Conservation (phyloP, 805 yeast genomes). For the Yarrowia sp. region DNA sequence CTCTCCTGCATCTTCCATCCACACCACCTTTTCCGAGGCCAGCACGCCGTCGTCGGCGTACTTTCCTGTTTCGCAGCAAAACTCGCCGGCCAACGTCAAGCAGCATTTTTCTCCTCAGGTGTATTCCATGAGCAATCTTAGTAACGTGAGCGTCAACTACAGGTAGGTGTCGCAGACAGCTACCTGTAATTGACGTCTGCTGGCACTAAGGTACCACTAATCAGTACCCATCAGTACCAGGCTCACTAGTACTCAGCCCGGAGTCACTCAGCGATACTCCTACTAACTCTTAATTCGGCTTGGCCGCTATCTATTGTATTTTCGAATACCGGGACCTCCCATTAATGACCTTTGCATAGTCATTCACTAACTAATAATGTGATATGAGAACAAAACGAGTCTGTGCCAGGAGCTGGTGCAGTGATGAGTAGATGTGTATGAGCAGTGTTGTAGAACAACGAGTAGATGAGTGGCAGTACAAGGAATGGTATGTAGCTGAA, state of each 20-base stretch:
- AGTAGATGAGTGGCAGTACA: too few relatives aligned
- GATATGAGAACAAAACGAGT: too few relatives aligned
- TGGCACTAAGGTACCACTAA: too few relatives aligned
- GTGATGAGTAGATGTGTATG: too few relatives aligned
- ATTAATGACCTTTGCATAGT: slow-evolving; percentile 3
- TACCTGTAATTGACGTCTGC: too few relatives aligned
- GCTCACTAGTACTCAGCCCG: too few relatives aligned
- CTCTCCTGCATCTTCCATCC: slow-evolving; percentile 12
- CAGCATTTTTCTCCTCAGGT: slow-evolving; percentile 20
- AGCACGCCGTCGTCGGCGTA: slow-evolving; percentile 21
- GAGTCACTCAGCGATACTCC: not conserved
- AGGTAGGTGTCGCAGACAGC: too few relatives aligned
- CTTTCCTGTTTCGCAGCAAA: slow-evolving; percentile 1
- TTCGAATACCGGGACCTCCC: slow-evolving; percentile 1
- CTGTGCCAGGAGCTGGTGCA: too few relatives aligned
- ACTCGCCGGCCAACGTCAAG: slow-evolving; percentile 17
- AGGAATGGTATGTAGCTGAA: too few relatives aligned
- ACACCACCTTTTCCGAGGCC: slow-evolving; percentile 24
- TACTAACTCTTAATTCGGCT: not conserved
- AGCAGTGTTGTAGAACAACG: too few relatives aligned
- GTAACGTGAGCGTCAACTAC: slow-evolving; percentile 1
- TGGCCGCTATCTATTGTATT: not conserved
- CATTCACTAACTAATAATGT: not conserved
- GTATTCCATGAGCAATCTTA: slow-evolving; percentile 7
- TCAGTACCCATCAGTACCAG: too few relatives aligned